Evolutionary conservation across 208 protist genomes (phyloP).

Genomic region (Leishmania major): DNA sequence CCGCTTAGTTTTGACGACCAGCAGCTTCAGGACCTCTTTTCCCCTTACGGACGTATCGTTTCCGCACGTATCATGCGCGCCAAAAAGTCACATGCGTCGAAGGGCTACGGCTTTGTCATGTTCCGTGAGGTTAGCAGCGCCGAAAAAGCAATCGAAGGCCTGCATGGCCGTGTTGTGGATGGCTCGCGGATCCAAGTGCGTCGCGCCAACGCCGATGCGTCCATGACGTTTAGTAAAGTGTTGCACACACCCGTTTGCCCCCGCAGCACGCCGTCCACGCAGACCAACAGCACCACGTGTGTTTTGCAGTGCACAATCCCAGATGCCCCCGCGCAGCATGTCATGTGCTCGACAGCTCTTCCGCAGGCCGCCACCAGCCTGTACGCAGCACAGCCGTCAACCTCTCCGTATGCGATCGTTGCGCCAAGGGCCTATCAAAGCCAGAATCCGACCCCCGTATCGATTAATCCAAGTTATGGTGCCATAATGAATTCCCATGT

Average conservation of each 20-base stretch:
- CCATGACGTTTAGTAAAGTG: slow-evolving; percentile 33
- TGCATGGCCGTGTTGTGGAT: slow-evolving; percentile 49
- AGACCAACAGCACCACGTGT: slow-evolving; percentile 8
- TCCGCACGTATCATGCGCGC: slow-evolving; percentile 72
- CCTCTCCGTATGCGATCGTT: slow-evolving; percentile 11
- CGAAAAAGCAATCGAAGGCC: slow-evolving; percentile 39
- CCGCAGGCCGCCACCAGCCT: neutral
- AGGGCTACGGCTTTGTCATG: slow-evolving; percentile 83
- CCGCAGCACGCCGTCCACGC: slow-evolving; percentile 8
- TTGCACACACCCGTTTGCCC: slow-evolving; percentile 3
- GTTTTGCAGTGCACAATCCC: slow-evolving; percentile 1
- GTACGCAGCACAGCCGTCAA: slow-evolving; percentile 6
- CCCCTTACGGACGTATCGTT: slow-evolving; percentile 54
- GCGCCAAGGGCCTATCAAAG: slow-evolving; percentile 4
- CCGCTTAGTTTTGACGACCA: slow-evolving; percentile 66
- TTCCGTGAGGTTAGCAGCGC: slow-evolving; percentile 49
- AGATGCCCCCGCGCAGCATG: neutral
- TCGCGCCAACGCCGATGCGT: slow-evolving; percentile 57
- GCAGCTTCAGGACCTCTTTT: slow-evolving; percentile 65
- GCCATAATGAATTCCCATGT: slow-evolving; percentile 8
- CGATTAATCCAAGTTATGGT: slow-evolving; percentile 9
- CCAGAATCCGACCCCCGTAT: slow-evolving; percentile 1
- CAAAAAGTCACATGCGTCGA: slow-evolving; percentile 57
- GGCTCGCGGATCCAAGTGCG: slow-evolving; percentile 74
- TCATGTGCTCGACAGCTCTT: slow-evolving; percentile 9